Base-by-base conservation (phyloP, 2,329 filamentous ascomycete species). In the Fusarium decemcellulare region DNA sequence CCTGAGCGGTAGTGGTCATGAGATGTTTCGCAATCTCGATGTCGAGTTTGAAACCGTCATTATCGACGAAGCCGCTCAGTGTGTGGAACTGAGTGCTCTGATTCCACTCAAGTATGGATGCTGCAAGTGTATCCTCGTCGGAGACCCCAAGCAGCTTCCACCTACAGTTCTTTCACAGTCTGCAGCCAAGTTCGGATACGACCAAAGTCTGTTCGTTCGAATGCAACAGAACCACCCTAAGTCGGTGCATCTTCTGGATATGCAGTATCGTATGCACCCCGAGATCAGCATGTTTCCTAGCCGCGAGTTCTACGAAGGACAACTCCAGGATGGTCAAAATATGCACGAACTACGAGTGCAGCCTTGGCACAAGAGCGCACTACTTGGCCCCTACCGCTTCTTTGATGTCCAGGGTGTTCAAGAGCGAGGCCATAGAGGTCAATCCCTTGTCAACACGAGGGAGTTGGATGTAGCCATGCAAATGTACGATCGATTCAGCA, bases 1-100 rank as follows among this genome's bases (percentile, higher is more conserved):
- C 1, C 89, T 99, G 58, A 98, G 95, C 79, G 96, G 95, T 74
- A 95, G 92, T 79, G 96, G 96, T 5, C 97, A 99, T 76, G 96
- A 99, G 72, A 97, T 98, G 90, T 97, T 99, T 83, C 94, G 95
- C 80, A 92, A 92, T 73, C 83, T 99, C 59, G 95, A 93, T 74
- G 94, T 99, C 54, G 96, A 99, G 79, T 99, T 99, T 72, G 96
- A 99, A 81, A 98, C 96, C 0, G 96, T 99, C 70, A 93, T 99
- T 72, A 98, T 99, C 68, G 96, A 99, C 75, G 96, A 99, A 82
- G 96, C 96, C 5, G 96, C 96, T 15, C 96, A 99, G 85, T 99
- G 95, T 79, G 97, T 99, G 65, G 96, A 99, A 82, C 87, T 99
- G 76, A 97, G 94, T 76, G 96, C 96, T 12, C 86, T 99, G 48